Conservation (phyloP, 768 basidiomycete genomes). For the Serendipita sp. region DNA sequence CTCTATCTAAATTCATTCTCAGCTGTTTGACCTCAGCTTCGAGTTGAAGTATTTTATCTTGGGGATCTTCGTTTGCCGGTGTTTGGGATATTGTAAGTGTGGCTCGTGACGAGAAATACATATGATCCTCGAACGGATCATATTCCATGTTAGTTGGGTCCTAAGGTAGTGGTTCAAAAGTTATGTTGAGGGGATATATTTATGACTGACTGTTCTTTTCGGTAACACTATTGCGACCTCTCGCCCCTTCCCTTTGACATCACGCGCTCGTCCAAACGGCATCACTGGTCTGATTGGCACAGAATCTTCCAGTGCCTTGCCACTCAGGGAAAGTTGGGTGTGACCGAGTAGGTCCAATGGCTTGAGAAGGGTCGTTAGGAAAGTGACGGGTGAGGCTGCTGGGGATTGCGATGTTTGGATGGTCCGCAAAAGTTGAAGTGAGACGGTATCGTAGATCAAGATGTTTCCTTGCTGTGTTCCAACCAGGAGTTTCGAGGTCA, state of each 20-base stretch:
- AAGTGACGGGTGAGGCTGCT: constrained; percentile 41
- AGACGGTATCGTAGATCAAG: constrained; percentile 72
- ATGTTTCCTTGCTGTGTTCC: constrained; percentile 63
- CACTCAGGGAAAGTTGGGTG: constrained; percentile 34
- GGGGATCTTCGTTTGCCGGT: constrained; percentile 23
- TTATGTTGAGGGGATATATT: constrained; percentile 5
- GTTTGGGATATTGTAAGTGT: constrained; percentile 12
- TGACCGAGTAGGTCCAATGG: constrained; percentile 81
- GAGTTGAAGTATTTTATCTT: constrained; percentile 46
- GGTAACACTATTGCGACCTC: constrained; percentile 52
- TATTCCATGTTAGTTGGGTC: constrained; percentile 5
- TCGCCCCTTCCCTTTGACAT: constrained; percentile 51
- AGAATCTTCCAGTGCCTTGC: constrained; percentile 29
- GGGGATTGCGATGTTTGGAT: constrained; percentile 30
- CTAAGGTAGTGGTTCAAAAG: neutral
- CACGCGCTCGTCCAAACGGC: constrained; percentile 59
- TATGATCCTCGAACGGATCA: constrained; percentile 20
- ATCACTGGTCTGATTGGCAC: constrained; percentile 50
- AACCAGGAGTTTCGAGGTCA: constrained; percentile 64
- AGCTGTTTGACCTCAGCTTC: constrained; percentile 54
- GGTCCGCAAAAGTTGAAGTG: constrained; percentile 76
- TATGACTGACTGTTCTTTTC: neutral
- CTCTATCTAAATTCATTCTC: constrained; percentile 56
- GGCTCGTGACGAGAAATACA: constrained; percentile 10
- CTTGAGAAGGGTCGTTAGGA: constrained; percentile 62